A percentile compares a stretch with the other conserved stretches of the same genome.
phyloP scores from a whole-genome alignment of 1,284 basidiomycete genomes.

The Irpex lacteus region DNA sequence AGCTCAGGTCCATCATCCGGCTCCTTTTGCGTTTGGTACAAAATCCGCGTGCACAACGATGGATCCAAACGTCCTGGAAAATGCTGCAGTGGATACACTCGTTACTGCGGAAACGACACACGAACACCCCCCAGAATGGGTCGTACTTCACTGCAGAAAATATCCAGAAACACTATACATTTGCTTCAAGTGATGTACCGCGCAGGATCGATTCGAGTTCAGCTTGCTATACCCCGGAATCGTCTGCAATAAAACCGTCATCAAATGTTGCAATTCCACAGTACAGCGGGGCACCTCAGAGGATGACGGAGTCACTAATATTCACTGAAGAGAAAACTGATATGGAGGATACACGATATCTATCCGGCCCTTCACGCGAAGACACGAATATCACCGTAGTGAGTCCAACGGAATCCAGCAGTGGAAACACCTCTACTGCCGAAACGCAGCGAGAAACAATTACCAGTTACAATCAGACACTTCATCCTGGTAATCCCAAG shows the following conservation, averaged over 20 bases:
- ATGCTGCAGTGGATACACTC: not conserved
- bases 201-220: not conserved
- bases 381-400: not conserved
- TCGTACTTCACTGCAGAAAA: not conserved
- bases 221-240: not conserved
- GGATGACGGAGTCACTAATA: not conserved
- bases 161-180: not conserved
- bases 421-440: not conserved
- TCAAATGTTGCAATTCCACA: not conserved
- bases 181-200: not conserved
- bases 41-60: not conserved
- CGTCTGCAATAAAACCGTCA: not conserved
- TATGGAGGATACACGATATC: not conserved
- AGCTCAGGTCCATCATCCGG: not conserved
- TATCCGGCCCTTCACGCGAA: not conserved
- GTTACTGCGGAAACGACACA: not conserved
- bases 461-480: not conserved
- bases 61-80: not conserved
- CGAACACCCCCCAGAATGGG: not conserved
- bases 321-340: not conserved
- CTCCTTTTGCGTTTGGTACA: not conserved
- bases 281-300: not conserved
- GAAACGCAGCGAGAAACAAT: not conserved
- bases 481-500: not conserved
- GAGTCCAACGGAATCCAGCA: not conserved